Conservation (phyloP, 2,329 filamentous ascomycete genomes). For the Fusarium sp. region DNA sequence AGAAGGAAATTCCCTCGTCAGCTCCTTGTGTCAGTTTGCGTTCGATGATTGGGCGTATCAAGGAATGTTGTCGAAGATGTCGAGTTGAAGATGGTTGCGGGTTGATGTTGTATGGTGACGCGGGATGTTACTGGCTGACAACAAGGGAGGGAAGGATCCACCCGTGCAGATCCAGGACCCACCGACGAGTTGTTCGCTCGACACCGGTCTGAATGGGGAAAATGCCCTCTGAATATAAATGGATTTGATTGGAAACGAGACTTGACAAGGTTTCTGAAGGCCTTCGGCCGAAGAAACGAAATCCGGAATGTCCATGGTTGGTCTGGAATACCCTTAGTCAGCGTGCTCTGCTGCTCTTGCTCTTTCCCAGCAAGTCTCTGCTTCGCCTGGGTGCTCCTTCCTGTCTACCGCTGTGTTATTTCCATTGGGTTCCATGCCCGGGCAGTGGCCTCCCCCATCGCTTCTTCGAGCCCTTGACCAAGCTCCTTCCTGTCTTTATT, state of each 20-base stretch:
- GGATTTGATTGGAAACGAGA: background rate
- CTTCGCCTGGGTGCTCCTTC: background rate
- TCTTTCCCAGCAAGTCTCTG: background rate
- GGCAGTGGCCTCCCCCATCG: background rate
- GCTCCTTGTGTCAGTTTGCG: background rate
- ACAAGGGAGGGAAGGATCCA: background rate
- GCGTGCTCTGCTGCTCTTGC: background rate
- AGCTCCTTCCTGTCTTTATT: background rate
- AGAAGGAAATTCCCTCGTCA: background rate
- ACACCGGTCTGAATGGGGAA: background rate
- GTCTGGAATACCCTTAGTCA: background rate
- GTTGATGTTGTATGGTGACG: slow-evolving; percentile 5
- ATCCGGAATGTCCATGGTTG: background rate
- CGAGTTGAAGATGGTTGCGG: background rate
- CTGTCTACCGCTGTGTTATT: background rate
- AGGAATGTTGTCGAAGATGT: background rate
- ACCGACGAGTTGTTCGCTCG: background rate
- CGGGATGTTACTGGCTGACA: slow-evolving; percentile 8
- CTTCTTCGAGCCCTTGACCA: background rate
- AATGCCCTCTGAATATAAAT: background rate
- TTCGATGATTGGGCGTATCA: background rate
- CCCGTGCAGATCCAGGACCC: background rate
- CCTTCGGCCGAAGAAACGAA: slow-evolving; percentile 4
- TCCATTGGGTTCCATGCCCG: too few species aligned
- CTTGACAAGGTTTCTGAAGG: slow-evolving; percentile 4